Percentiles rank a stretch among this genome's conserved stretches.
phyloP scores from a whole-genome alignment of 176 grass and related monocot genomes.

The Areca catechu region DNA sequence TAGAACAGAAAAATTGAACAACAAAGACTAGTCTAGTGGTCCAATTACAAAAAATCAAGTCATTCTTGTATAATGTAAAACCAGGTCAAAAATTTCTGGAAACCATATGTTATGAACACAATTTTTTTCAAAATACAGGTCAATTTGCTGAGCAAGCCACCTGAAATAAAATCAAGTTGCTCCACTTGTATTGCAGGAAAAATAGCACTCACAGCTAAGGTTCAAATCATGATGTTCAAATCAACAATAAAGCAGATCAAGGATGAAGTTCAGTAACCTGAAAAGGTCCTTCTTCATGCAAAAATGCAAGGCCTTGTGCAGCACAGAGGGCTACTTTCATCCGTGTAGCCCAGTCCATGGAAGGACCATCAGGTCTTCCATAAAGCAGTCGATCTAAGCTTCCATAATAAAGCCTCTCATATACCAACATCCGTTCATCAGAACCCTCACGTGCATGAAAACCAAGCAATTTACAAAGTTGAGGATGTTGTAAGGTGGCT shows the following conservation, averaged over 20 bases:
- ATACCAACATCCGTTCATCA: conserved; percentile 75
- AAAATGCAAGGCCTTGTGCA: conserved; percentile 82
- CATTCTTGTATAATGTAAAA: too few relatives aligned
- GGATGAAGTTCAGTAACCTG: conserved; percentile 35
- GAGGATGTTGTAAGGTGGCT: conserved; percentile 59
- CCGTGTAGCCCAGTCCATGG: conserved; percentile 80
- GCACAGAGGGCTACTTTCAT: conserved; percentile 82
- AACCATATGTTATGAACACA: too few relatives aligned
- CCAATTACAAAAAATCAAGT: neutral
- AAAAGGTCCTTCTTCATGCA: conserved; percentile 98
- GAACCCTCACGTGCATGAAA: conserved; percentile 66
- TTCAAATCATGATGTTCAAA: too few relatives aligned
- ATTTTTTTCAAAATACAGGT: too few relatives aligned
- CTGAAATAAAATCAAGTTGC: too few relatives aligned
- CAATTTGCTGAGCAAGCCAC: too few relatives aligned
- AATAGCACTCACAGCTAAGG: too few relatives aligned
- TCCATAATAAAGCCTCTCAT: conserved; percentile 80
- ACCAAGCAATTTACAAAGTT: conserved; percentile 86
- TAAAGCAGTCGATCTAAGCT: conserved; percentile 71
- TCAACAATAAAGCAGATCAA: neutral
- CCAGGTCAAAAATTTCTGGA: too few relatives aligned
- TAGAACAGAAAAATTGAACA: conserved; percentile 5
- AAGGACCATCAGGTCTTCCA: conserved; percentile 66
- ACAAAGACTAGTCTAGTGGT: neutral
- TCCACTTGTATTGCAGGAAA: too few relatives aligned